Base-by-base conservation (phyloP, 2,329 filamentous ascomycete genomes). In the Xylaria sp. region DNA sequence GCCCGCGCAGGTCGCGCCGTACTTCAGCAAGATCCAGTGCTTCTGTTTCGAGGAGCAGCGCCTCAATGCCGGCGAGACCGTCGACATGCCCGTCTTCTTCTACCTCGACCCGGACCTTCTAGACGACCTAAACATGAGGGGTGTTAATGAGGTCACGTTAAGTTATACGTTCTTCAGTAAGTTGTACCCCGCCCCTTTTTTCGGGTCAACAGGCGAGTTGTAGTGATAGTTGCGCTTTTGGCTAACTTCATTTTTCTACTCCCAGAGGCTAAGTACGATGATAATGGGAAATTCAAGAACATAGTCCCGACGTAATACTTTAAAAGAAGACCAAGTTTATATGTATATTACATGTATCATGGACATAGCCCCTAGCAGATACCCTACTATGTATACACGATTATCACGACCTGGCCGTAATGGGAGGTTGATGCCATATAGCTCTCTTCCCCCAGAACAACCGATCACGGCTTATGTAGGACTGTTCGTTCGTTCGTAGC, bases 31-130 rank as follows among this genome's bases (percentile, higher is more conserved):
- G 87, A 99, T 99, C 54, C 96, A 99, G 81, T 99, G 96, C 78
- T 99, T 99, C 81, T 99, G 96, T 81, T 99, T 99, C 76, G 96
- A 99, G 83, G 95, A 94, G 81, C 96, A 99, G 85, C 87, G 97
- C 69, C 82, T 99, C 72, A 95, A 96, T 78, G 94, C 94, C 5
- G 94, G 95, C 53, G 97, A 99, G 85, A 96, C 94, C 53, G 96
- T 99, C 62, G 96, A 99, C 80, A 99, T 99, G 97, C 97, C 96
- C 0, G 97, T 99, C 0, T 99, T 99, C 81, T 99, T 99, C 82
- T 99, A 98, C 81, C 92, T 99, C 72, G 96, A 99, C 78, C 96
- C 96, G 0, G 96, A 98, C 78, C 91, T 99, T 82, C 86, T 95
- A 67, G 94, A 92, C 74, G 96, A 99, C 80, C 84, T 95, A 60